Percentiles rank a stretch among this genome's conserved stretches.
These are phyloP conservation scores for Fomitopsis serialis DNA, from an alignment of 768 basidiomycete genomes.

Conservation along the genomic window DNA sequence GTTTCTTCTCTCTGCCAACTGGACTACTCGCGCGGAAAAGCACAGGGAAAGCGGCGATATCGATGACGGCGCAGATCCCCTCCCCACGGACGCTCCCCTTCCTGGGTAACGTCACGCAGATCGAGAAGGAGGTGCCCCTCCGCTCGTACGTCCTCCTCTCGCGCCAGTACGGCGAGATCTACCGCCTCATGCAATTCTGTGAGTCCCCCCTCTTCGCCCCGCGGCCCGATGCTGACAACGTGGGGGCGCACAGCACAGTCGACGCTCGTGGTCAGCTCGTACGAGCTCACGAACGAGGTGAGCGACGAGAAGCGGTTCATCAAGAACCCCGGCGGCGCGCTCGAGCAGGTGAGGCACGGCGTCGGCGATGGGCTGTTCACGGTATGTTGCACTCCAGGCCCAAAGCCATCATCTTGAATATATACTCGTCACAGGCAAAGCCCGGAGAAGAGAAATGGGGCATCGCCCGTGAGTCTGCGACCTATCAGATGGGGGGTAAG, in stretches of 20 bases:
- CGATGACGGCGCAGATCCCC: constrained; percentile 36
- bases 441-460: constrained; percentile 41
- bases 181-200: constrained; percentile 32
- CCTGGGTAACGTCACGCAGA: constrained; percentile 32
- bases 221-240: too few species aligned
- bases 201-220: too few species aligned
- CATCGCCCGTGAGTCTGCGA: constrained; percentile 29
- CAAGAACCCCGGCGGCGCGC: constrained; percentile 31
- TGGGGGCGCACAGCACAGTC: constrained; percentile 17
- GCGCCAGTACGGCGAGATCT: constrained; percentile 38
- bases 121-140: constrained; percentile 32
- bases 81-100: constrained; percentile 37
- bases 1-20: too few species aligned
- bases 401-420: constrained; percentile 18
- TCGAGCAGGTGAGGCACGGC: constrained; percentile 31
- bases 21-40: too few species aligned
- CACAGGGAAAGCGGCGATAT: too few species aligned
- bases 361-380: constrained; percentile 39
- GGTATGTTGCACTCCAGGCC: constrained; percentile 20
- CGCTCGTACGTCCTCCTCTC: constrained; percentile 29
- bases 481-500: not conserved
- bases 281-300: constrained; percentile 34
- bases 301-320: constrained; percentile 38
- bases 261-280: constrained; percentile 26
- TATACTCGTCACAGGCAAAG: constrained; percentile 24